Evolutionary conservation across 1,139 yeast genomes (phyloP), one percentile per base, ranked within the genome.

Genomic region (Meyerozyma sp.): DNA sequence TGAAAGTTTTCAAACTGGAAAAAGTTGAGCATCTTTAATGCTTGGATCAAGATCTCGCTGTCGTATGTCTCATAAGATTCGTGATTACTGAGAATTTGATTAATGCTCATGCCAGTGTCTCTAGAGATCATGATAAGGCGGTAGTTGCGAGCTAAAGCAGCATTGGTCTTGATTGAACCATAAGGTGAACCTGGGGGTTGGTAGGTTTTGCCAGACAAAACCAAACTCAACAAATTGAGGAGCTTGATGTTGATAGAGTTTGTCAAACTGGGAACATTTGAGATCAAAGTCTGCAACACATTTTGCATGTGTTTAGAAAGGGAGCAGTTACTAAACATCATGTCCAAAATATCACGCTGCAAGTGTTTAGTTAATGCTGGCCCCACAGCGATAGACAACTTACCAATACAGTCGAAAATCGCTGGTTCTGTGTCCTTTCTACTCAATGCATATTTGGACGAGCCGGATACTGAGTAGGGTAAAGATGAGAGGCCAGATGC

Each of bases 281-380:
- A 77, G 25, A 83, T 82, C 37, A 93, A 71, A 1, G 81, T 79
- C 46, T 78, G 77, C 32, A 91, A 61, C 10, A 94, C 88, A 46
- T 81, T 80, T 57, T 88, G 82, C 80, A 91, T 80, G 49, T 86
- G 83, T 48, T 79, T 84, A 18, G 93, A 85, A 41, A 93, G 73
- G 0, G 96, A 88, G 50, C 96, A 89, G 44, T 85, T 71, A 40
- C 72, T 78, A 55, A 93, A 76, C 66, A 91, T 77, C 70, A 86
- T 74, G 51, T 85, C 94, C 46, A 93, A 67, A 21, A 91, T 77
- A 55, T 89, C 95, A 49, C 84, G 75, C 51, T 90, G 93, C 48
- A 93, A 69, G 58, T 89, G 93, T 58, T 91, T 91, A 0, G 97
- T 86, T 43, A 93, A 70, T 1, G 96, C 95, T n/a, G 96, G 95